These are phyloP conservation scores for Ceratocystis destructans DNA, from an alignment of 2,329 filamentous ascomycete species.

Conservation along the genomic window DNA sequence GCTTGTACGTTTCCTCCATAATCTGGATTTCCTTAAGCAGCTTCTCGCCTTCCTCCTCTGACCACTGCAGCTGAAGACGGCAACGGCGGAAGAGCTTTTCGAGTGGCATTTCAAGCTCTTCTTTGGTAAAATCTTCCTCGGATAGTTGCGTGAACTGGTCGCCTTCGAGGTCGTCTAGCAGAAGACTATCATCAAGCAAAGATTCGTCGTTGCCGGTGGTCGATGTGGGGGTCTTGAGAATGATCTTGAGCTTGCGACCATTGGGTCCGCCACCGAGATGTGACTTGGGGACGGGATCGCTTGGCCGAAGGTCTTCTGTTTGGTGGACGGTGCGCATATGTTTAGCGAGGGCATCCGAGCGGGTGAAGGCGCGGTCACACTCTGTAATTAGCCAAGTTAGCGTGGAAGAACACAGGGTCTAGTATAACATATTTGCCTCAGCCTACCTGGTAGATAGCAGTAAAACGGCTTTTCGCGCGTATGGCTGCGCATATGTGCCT, in stretches of 20 bases:
- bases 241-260: constrained; percentile 45
- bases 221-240: constrained; percentile 47
- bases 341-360: constrained; percentile 89
- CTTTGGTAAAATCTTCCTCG: constrained; percentile 47
- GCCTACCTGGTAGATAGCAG: constrained; percentile 76
- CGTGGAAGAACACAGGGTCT: background rate
- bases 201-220: constrained; percentile 43
- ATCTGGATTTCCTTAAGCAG: constrained; percentile 51
- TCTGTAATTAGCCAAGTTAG: constrained; percentile 38
- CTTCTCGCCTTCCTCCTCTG: constrained; percentile 49
- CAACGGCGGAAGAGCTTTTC: constrained; percentile 53
- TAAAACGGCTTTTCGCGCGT: constrained; percentile 98
- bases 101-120: constrained; percentile 48
- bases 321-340: constrained; percentile 99
- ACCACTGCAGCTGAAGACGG: constrained; percentile 59
- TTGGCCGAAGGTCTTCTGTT: constrained; percentile 71
- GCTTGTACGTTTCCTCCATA: constrained; percentile 52
- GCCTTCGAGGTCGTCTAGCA: constrained; percentile 33
- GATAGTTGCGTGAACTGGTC: constrained; percentile 44
- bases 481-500: constrained; percentile 95
- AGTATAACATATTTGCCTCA: too few species aligned
- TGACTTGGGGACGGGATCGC: constrained; percentile 50
- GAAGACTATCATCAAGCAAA: constrained; percentile 37
- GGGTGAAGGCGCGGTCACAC: constrained; percentile 91
- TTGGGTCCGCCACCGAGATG: constrained; percentile 24